These are phyloP conservation scores for Vigna nakashimae DNA, from an alignment of 306 rosid species.

Conservation along the genomic window DNA sequence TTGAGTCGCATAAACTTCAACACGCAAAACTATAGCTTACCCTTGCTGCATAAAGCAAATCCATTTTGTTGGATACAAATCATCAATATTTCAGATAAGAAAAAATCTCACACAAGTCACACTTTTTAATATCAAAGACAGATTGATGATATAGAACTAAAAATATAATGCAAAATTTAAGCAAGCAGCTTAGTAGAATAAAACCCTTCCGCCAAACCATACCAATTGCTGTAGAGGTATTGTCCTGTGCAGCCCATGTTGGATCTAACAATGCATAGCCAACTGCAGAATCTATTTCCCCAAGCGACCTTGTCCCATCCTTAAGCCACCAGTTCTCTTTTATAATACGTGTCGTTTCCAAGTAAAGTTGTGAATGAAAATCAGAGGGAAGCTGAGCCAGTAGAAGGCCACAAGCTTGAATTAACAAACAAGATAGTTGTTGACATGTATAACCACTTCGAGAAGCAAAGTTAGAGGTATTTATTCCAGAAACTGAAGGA, in stretches of 20 bases:
- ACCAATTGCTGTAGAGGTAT: constrained; percentile 97
- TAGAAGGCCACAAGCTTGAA: constrained; percentile 98
- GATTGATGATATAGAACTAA: constrained; percentile 8
- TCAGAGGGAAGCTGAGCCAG: constrained; percentile 97
- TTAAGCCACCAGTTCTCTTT: constrained; percentile 98
- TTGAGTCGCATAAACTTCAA: constrained; percentile 19
- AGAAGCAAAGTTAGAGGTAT: constrained; percentile 86
- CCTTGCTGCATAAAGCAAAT: constrained; percentile 19
- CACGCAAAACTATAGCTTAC: constrained; percentile 5
- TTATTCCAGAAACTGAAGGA: constrained; percentile 84
- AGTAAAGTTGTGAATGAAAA: constrained; percentile 86
- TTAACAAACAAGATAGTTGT: constrained; percentile 90
- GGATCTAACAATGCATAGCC: constrained; percentile 99
- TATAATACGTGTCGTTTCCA: constrained; percentile 87
- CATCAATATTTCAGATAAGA: constrained; percentile 23
- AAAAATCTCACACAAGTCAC: constrained; percentile 21
- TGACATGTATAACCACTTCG: constrained; percentile 97
- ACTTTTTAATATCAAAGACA: constrained; percentile 18
- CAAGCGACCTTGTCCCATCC: constrained; percentile 75
- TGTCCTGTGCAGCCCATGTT: constrained; percentile 99
- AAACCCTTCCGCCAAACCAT: constrained; percentile 44
- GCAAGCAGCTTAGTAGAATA: constrained; percentile 18
- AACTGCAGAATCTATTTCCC: constrained; percentile 93
- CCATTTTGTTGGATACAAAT: background rate
- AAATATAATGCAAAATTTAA: constrained; percentile 17